These are phyloP conservation scores for Acacia concinna DNA, from an alignment of 331 rosid species.

Conservation along the genomic window DNA sequence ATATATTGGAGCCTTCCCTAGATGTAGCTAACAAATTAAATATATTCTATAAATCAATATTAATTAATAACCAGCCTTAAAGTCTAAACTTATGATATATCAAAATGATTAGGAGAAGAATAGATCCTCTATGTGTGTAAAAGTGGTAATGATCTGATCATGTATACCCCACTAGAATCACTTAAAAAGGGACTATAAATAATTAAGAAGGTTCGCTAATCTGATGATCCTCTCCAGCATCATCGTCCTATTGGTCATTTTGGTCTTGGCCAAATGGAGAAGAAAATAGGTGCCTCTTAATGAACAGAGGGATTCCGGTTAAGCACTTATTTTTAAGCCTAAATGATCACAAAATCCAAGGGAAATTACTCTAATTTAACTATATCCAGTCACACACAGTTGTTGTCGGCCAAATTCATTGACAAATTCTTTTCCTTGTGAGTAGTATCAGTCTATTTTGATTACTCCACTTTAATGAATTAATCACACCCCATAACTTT, in stretches of 20 bases:
- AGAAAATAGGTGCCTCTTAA: constrained; percentile 39
- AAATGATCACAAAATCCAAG: constrained; percentile 28
- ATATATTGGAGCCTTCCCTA: background rate
- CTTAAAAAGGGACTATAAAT: constrained; percentile 29
- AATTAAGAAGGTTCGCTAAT: constrained; percentile 25
- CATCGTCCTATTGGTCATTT: constrained; percentile 34
- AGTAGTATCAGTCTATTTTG: background rate
- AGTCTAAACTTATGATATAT: constrained; percentile 29
- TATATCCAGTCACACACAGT: constrained; percentile 33
- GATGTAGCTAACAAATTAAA: background rate
- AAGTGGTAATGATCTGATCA: constrained; percentile 43
- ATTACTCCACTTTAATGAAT: background rate
- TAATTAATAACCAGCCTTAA: background rate
- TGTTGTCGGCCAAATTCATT: constrained; percentile 42
- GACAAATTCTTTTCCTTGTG: constrained; percentile 8
- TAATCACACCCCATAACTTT: background rate
- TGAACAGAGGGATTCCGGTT: constrained; percentile 27
- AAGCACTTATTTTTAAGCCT: constrained; percentile 27
- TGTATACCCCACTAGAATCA: constrained; percentile 54
- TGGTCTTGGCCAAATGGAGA: constrained; percentile 22
- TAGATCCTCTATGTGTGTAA: constrained; percentile 47
- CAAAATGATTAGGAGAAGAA: constrained; percentile 53
- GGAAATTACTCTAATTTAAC: constrained; percentile 29
- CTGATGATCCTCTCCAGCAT: constrained; percentile 31
- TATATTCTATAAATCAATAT: background rate